Conservation (phyloP, 192 early-diverging fungal genomes). For the Coemansia sp. region DNA sequence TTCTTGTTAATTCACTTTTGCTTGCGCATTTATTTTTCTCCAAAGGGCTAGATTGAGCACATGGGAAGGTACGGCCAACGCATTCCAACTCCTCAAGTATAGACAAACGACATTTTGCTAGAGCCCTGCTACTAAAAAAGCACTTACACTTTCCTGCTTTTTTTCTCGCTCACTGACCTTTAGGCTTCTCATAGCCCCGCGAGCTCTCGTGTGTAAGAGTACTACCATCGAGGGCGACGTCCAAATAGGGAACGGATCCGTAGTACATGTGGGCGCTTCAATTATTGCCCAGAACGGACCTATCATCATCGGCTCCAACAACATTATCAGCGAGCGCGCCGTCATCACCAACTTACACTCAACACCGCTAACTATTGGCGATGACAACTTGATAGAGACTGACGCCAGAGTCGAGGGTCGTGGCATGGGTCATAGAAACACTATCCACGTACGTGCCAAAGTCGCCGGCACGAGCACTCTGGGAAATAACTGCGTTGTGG, state of each 20-base stretch:
- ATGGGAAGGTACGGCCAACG: conserved; percentile 33
- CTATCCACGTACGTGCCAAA: conserved; percentile 35
- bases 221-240: conserved; percentile 47
- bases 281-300: conserved; percentile 52
- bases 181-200: conserved; percentile 48
- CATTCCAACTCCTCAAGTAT: neutral
- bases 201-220: conserved; percentile 53
- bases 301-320: conserved; percentile 52
- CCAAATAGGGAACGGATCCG: conserved; percentile 47
- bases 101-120: neutral
- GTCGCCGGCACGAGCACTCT: conserved; percentile 40
- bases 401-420: conserved; percentile 41
- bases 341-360: conserved; percentile 42
- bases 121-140: neutral
- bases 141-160: neutral
- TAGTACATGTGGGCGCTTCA: conserved; percentile 50
- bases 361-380: conserved; percentile 44
- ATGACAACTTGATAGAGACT: conserved; percentile 52
- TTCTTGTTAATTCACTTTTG: neutral
- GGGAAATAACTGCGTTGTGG: conserved; percentile 54
- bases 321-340: conserved; percentile 52
- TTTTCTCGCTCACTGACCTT: neutral
- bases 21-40: neutral
- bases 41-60: neutral
- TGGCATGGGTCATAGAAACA: conserved; percentile 50